Percentiles rank a stretch among this genome's conserved stretches.
Evolutionary conservation across 768 basidiomycete species (phyloP).

Genomic region (Rhodosporidiobolus sp.): DNA sequence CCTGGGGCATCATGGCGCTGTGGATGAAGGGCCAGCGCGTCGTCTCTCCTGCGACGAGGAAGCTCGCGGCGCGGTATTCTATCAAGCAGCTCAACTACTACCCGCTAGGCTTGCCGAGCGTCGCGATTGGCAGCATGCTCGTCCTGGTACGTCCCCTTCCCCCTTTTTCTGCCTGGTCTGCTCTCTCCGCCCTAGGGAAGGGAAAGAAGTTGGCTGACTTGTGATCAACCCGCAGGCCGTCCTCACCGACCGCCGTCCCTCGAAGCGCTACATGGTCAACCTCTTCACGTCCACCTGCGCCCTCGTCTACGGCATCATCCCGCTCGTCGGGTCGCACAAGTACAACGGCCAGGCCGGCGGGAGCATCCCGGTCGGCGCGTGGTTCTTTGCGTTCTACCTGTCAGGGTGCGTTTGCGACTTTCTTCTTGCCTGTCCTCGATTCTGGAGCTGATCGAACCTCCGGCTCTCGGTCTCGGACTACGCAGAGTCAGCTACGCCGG

Average conservation of each 20-base stretch:
- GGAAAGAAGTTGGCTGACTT: slow-evolving; percentile 47
- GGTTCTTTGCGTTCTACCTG: slow-evolving; percentile 71
- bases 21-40: slow-evolving; percentile 41
- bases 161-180: background rate
- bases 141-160: slow-evolving; percentile 46
- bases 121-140: slow-evolving; percentile 34
- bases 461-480: slow-evolving; percentile 23
- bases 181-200: slow-evolving; percentile 52
- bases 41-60: background rate
- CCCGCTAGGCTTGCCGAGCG: slow-evolving; percentile 38
- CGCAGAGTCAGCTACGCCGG: slow-evolving; percentile 58
- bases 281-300: slow-evolving; percentile 64
- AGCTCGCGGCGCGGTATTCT: slow-evolving; percentile 10
- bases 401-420: slow-evolving; percentile 41
- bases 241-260: slow-evolving; percentile 57
- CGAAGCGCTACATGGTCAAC: slow-evolving; percentile 61
- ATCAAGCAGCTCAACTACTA: slow-evolving; percentile 43
- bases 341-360: slow-evolving; percentile 41
- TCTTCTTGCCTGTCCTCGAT: background rate
- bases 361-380: slow-evolving; percentile 46
- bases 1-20: slow-evolving; percentile 6
- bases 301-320: slow-evolving; percentile 59
- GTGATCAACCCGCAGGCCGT: slow-evolving; percentile 48
- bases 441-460: background rate
- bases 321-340: background rate